Evolutionary conservation across 768 basidiomycete species (phyloP).

Genomic region (Xerocomellus intermedius): DNA sequence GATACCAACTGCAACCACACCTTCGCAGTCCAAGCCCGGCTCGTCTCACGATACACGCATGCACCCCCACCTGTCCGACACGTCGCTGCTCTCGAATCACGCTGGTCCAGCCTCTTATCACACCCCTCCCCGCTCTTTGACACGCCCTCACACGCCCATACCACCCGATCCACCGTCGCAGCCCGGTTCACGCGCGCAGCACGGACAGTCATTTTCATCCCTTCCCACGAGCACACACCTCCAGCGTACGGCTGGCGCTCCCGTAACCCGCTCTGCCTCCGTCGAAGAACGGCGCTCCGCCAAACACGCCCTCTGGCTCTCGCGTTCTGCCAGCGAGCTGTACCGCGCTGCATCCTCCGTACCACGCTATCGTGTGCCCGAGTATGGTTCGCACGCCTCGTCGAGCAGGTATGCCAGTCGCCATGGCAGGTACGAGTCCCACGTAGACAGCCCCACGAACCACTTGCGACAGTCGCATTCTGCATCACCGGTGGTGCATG

Average conservation of each 20-base stretch:
- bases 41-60: background rate
- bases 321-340: constrained; percentile 27
- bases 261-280: background rate
- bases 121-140: background rate
- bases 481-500: constrained; percentile 10
- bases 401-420: background rate
- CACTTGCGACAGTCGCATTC: constrained; percentile 25
- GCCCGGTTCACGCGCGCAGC: background rate
- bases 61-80: constrained; percentile 4
- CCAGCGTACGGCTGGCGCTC: background rate
- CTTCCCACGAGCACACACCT: background rate
- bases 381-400: background rate
- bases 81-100: background rate
- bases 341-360: constrained; percentile 1
- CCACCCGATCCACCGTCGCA: background rate
- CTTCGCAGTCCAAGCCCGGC: background rate
- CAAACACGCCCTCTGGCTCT: constrained; percentile 13
- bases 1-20: background rate
- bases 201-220: background rate
- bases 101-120: background rate
- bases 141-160: background rate
- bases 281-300: constrained; percentile 8
- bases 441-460: constrained; percentile 1
- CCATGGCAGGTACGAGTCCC: background rate
- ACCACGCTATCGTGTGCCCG: background rate